These are phyloP conservation scores for Fusarium annulatum DNA, from an alignment of 2,329 filamentous ascomycete genomes.

Conservation along the genomic window DNA sequence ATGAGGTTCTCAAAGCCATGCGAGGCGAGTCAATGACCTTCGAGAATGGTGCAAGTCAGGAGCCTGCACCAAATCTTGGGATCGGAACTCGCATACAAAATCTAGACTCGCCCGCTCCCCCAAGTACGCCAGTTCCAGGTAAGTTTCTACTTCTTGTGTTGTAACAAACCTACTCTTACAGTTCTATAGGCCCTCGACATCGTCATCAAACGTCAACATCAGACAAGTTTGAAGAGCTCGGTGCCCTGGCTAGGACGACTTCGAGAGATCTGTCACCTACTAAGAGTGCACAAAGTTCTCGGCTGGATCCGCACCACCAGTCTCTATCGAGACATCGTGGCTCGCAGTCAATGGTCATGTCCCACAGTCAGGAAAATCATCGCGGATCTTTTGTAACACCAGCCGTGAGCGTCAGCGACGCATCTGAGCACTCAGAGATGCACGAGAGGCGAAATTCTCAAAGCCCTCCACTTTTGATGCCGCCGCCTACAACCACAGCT, in stretches of 20 bases:
- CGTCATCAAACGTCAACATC: constrained; percentile 32
- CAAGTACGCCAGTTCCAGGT: constrained; percentile 62
- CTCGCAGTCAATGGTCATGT: constrained; percentile 52
- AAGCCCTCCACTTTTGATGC: constrained; percentile 61
- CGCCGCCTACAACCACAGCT: constrained; percentile 56
- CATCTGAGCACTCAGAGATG: constrained; percentile 26
- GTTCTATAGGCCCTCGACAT: constrained; percentile 47
- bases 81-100: constrained; percentile 64
- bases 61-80: constrained; percentile 53
- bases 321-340: constrained; percentile 31
- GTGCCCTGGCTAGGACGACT: constrained; percentile 26
- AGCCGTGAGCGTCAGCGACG: constrained; percentile 22
- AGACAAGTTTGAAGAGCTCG: constrained; percentile 44
- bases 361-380: constrained; percentile 55
- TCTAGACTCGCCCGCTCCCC: constrained; percentile 64
- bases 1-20: constrained; percentile 84
- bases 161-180: constrained; percentile 47
- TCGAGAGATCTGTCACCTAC: constrained; percentile 35
- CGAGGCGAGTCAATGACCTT: constrained; percentile 69
- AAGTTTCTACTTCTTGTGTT: constrained; percentile 21
- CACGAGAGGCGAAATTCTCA: constrained; percentile 26
- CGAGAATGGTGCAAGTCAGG: constrained; percentile 54
- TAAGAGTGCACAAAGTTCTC: constrained; percentile 12
- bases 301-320: constrained; percentile 23
- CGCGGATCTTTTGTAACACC: constrained; percentile 31